Evolutionary conservation across 345 rosid species (phyloP).

Genomic region (Bruguiera parviflora): DNA sequence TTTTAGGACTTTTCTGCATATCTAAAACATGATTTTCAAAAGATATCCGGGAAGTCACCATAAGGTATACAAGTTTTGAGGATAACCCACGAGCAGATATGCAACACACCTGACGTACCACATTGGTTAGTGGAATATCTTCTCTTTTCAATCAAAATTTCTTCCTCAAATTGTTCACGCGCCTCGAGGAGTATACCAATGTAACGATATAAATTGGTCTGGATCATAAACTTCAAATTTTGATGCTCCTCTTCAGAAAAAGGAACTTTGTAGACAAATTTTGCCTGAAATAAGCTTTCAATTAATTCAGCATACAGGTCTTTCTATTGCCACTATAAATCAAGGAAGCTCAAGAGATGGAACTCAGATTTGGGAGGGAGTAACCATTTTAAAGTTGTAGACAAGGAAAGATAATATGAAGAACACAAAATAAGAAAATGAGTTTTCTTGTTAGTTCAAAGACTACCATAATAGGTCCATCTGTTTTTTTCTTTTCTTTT

Average conservation of each 20-base stretch:
- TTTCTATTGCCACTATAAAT: not conserved
- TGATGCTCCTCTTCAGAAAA: slow-evolving; percentile 77
- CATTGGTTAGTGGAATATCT: slow-evolving; percentile 30
- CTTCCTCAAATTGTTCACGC: slow-evolving; percentile 60
- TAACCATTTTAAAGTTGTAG: not conserved
- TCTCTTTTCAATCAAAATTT: slow-evolving; percentile 40
- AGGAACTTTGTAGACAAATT: slow-evolving; percentile 55
- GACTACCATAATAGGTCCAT: not conserved
- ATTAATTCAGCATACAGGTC: not conserved
- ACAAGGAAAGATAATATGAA: not conserved
- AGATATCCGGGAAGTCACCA: too few species aligned
- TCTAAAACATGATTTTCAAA: too few species aligned
- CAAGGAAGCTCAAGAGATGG: not conserved
- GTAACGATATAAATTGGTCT: slow-evolving; percentile 68
- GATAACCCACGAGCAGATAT: not conserved
- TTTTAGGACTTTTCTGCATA: too few species aligned
- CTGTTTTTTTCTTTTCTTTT: not conserved
- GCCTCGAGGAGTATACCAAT: slow-evolving; percentile 69
- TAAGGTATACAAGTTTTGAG: too few species aligned
- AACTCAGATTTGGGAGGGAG: not conserved
- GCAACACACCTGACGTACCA: slow-evolving; percentile 45
- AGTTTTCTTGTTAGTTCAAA: not conserved
- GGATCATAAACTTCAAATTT: slow-evolving; percentile 66
- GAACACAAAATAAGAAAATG: not conserved
- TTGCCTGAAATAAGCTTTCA: slow-evolving; percentile 57